Base-by-base conservation (phyloP, 139 green algal species). In the Protoeuglena noctilucae region DNA sequence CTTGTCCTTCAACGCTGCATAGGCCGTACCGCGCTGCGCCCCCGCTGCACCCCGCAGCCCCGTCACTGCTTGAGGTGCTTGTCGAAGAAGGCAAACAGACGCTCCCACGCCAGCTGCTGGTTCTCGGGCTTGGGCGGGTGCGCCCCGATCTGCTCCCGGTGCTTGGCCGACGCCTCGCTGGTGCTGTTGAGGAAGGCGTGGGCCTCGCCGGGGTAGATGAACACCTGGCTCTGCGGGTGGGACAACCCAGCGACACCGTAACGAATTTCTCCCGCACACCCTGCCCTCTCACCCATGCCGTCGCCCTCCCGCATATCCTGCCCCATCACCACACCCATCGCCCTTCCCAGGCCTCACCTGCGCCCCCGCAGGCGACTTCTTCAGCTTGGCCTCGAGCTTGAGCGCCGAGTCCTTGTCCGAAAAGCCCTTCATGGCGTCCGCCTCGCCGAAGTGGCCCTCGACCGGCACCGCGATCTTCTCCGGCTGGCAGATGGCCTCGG, bases 131-230 rank as follows among this genome's bases (percentile, higher is more conserved):
- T 43, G 34, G 34, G 34, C 34, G 34, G 7, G 34, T 7, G 7
- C 9, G 12, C 7, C 9, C 34, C 34, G 9, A 43, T 43, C 34
- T 19, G 7, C 34, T 43, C 34, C 9, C 34, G 34, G 9, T 43
- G 7, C 34, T 43, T 43, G 34, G 34, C 12, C 9, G 7, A 19
- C 34, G 7, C 34, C 34, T 43, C 34, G 34, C 12, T 12, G 9
- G 34, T 43, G 34, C 34, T 7, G 12, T 77, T 77, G 54, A 84
- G 66, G 61, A 83, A 84, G 19, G 68, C 75, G 50, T 83, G 75
- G 7, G 72, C 73, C 22, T 43, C 59, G 24, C 49, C 40, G 4
- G 51, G 40, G 58, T 83, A 83, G 26, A 76, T 49, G 58, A 76
- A 65, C 28, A 73, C 28, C 56, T 72, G 64, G 17, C 67, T 59